Conservation (phyloP, 2,329 filamentous ascomycete species). For the Magnaporthiopsis poae region DNA sequence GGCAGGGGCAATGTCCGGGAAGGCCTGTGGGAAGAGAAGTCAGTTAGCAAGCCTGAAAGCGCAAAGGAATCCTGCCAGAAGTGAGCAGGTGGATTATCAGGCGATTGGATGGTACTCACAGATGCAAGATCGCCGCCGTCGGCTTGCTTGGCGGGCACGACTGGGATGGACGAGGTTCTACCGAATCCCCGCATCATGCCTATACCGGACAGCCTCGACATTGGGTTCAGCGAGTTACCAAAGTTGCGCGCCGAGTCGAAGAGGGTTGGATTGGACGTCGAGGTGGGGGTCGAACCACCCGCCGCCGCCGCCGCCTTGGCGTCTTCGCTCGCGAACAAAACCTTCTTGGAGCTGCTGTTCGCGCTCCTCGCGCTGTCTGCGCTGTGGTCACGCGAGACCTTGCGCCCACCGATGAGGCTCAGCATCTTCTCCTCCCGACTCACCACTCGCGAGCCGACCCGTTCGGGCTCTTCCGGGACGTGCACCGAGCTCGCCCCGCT, state of each 20-base stretch:
- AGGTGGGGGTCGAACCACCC: constrained; percentile 16
- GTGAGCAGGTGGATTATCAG: not conserved
- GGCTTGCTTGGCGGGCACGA: constrained; percentile 27
- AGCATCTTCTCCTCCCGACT: constrained; percentile 55
- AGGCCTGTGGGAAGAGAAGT: constrained; percentile 33
- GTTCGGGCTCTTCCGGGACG: constrained; percentile 28
- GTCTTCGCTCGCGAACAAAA: constrained; percentile 37
- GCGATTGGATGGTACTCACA: constrained; percentile 29
- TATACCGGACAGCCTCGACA: constrained; percentile 67
- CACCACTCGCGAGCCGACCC: constrained; percentile 9
- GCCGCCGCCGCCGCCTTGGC: not conserved
- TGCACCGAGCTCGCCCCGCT: constrained; percentile 44
- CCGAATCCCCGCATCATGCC: constrained; percentile 68
- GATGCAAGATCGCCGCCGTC: constrained; percentile 49
- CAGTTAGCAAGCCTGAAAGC: not conserved
- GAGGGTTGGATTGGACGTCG: constrained; percentile 45
- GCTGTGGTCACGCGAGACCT: constrained; percentile 55
- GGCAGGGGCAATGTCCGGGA: constrained; percentile 47
- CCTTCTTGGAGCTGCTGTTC: constrained; percentile 46
- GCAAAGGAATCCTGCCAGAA: not conserved
- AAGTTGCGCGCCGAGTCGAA: constrained; percentile 76
- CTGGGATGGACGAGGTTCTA: constrained; percentile 36
- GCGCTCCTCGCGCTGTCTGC: constrained; percentile 61
- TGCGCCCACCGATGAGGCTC: constrained; percentile 58
- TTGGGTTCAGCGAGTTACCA: constrained; percentile 71